Conservation (phyloP, 805 yeast genomes). For the Clavispora vitiphila region DNA sequence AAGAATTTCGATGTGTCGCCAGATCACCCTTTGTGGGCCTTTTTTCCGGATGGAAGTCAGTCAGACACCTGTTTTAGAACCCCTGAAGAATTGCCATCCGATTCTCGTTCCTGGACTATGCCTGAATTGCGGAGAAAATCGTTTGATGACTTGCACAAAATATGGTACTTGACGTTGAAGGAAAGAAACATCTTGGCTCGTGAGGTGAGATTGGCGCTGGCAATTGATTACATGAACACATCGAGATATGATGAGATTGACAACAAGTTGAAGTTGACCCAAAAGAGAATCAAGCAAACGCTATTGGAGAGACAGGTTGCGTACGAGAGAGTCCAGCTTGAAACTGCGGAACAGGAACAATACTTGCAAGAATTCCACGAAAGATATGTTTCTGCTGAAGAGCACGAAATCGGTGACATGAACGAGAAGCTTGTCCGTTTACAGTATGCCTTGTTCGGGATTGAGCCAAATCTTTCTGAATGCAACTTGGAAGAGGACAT, state of each 20-base stretch:
- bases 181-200: slow-evolving; percentile 78
- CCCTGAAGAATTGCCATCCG: slow-evolving; percentile 44
- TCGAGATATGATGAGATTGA: slow-evolving; percentile 39
- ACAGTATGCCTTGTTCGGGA: slow-evolving; percentile 81
- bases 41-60: slow-evolving; percentile 54
- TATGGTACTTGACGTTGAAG: slow-evolving; percentile 84
- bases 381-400: slow-evolving; percentile 51
- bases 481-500: slow-evolving; percentile 54
- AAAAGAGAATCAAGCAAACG: slow-evolving; percentile 71
- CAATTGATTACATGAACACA: slow-evolving; percentile 22
- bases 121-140: slow-evolving; percentile 87
- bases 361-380: slow-evolving; percentile 55
- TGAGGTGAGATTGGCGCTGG: slow-evolving; percentile 58
- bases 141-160: slow-evolving; percentile 83
- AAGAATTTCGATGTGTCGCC: slow-evolving; percentile 67
- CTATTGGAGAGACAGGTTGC: slow-evolving; percentile 80
- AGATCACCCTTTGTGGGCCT: slow-evolving; percentile 94
- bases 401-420: slow-evolving; percentile 49
- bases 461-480: slow-evolving; percentile 59
- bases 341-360: slow-evolving; percentile 38
- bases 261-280: slow-evolving; percentile 30
- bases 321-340: slow-evolving; percentile 51
- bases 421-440: slow-evolving; percentile 71
- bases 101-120: slow-evolving; percentile 78
- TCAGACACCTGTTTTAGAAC: slow-evolving; percentile 53